phyloP scores from a whole-genome alignment of 768 basidiomycete genomes.

The Suillus subaureus region DNA sequence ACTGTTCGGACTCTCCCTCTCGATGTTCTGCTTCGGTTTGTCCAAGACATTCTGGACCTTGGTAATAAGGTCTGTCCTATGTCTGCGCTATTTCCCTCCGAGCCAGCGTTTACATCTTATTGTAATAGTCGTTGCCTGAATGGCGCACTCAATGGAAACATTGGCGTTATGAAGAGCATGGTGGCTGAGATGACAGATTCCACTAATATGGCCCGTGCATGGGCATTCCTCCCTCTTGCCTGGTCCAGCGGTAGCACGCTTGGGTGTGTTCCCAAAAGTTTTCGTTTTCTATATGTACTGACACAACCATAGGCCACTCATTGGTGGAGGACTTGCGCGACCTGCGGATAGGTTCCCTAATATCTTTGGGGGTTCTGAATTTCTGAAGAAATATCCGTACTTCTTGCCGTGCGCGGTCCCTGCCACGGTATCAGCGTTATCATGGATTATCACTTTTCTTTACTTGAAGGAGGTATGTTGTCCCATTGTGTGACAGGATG shows the following conservation, averaged over 20 bases:
- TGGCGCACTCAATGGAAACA: slow-evolving; percentile 59
- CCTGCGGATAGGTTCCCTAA: slow-evolving; percentile 69
- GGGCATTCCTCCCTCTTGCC: slow-evolving; percentile 57
- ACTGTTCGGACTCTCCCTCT: slow-evolving; percentile 44
- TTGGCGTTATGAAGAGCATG: slow-evolving; percentile 52
- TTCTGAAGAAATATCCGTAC: slow-evolving; percentile 71
- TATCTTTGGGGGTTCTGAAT: slow-evolving; percentile 54
- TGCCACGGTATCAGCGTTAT: slow-evolving; percentile 53
- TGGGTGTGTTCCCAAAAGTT: slow-evolving; percentile 36
- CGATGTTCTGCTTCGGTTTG: slow-evolving; percentile 51
- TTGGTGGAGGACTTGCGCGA: slow-evolving; percentile 65
- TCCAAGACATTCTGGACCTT: slow-evolving; percentile 48
- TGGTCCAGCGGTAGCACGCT: slow-evolving; percentile 46
- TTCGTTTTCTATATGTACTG: slow-evolving; percentile 4
- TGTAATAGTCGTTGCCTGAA: slow-evolving; percentile 43
- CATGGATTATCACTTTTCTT: slow-evolving; percentile 50
- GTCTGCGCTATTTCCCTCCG: not conserved
- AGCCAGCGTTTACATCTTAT: not conserved
- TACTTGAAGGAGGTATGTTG: slow-evolving; percentile 56
- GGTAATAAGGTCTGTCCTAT: slow-evolving; percentile 38
- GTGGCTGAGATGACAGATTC: slow-evolving; percentile 43
- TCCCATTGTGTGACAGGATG: not conserved
- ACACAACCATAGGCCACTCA: slow-evolving; percentile 50
- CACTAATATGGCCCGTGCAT: slow-evolving; percentile 41
- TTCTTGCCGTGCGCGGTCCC: slow-evolving; percentile 71